Evolutionary conservation across 225 moss, liverwort and hornwort genomes (phyloP).

Genomic region (Physcomitrellopsis africana): DNA sequence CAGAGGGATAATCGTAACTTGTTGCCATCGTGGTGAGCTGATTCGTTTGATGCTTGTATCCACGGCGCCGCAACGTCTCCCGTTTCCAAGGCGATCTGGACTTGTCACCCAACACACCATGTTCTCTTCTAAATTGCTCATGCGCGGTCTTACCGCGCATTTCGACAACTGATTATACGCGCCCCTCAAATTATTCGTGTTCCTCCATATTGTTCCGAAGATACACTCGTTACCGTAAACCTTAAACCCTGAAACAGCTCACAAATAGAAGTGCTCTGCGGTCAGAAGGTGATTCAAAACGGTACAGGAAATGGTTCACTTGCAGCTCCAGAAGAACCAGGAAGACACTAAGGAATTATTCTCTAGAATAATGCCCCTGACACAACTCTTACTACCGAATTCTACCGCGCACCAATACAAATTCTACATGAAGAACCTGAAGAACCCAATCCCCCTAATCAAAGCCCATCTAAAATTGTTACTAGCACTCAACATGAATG

Average conservation of each 20-base stretch:
- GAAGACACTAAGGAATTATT: no score
- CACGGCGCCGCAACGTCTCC: slow-evolving; percentile 52
- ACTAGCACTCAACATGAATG: no score
- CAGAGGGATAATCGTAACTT: slow-evolving; percentile 72
- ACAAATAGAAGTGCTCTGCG: no score
- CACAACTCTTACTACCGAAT: no score
- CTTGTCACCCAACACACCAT: slow-evolving; percentile 64
- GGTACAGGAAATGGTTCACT: no score
- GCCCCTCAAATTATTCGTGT: neutral
- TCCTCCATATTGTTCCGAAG: neutral
- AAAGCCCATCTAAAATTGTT: no score
- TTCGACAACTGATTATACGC: neutral
- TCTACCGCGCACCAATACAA: no score
- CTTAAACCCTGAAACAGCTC: neutral
- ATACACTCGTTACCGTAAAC: neutral
- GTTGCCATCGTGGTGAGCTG: slow-evolving; percentile 71
- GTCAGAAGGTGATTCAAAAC: no score
- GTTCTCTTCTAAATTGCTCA: slow-evolving; percentile 60
- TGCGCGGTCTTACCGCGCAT: slow-evolving; percentile 8
- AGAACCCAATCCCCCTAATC: no score
- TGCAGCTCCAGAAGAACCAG: no score
- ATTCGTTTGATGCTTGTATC: slow-evolving; percentile 42
- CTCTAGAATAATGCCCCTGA: no score
- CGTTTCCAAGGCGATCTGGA: slow-evolving; percentile 54
- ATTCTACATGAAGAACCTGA: no score